Evolutionary conservation across 1,284 basidiomycete genomes (phyloP), one percentile per base, ranked within the genome.

Genomic region (Calocybe gambosa): DNA sequence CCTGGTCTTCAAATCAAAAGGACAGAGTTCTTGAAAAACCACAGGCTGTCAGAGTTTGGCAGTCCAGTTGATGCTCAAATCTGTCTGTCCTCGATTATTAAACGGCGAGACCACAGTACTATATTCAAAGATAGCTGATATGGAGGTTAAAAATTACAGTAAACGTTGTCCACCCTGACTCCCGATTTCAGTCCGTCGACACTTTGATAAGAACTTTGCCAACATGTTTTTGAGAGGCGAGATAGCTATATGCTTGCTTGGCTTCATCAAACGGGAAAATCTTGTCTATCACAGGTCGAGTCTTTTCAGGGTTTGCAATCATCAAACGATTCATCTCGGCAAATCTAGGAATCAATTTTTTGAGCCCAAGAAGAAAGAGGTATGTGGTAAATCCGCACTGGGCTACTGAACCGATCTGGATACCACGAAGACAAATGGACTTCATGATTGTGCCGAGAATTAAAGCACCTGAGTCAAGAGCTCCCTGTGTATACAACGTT

Each of bases 191-290:
- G 13, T 29, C 9, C 28, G 4, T 29, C 28, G 28, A 29, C 5
- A 75, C 65, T 54, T 65, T 68, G 50, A 76, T 69, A n/a, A 75
- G 71, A 0, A 75, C 64, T 57, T 76, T 76, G 10, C 73, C 74
- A 8, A 75, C 66, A 53, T 75, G 71, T 12, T 61, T 59, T 50
- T 72, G 70, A 0, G 63, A 66, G 45, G 64, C 64, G 31, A 75
- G 62, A 55, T 77, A 67, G 26, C 58, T 60, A 47, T 67, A 75
- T 0, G 77, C 76, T 41, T 71, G 55, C 31, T 64, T 56, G 1
- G 65, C 67, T 13, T 79, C 56, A 19, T 75, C 67, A 47, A 77
- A 79, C 6, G 61, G 37, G 59, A 79, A 78, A 0, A 77, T 69
- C 54, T 68, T 74, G 61, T 79, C 73, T 18, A 79, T 57, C 20